phyloP scores from a whole-genome alignment of 805 yeast genomes.

The Ogataea henricii region DNA sequence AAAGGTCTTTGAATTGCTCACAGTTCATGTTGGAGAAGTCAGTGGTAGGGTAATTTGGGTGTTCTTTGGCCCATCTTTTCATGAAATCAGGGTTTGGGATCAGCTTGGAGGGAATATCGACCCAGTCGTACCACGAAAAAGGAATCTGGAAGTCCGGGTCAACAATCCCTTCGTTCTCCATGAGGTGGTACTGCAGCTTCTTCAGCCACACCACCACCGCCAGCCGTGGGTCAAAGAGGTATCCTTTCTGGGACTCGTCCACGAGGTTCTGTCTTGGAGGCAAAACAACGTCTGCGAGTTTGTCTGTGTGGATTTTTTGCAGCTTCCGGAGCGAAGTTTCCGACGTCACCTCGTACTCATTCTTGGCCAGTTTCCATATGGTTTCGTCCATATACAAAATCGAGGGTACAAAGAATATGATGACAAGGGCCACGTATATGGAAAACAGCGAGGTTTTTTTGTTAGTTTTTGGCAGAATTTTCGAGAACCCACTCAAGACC shows the following conservation, averaged over 20 bases:
- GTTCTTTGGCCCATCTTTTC: conserved; percentile 11
- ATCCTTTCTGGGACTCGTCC: neutral
- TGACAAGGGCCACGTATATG: conserved; percentile 16
- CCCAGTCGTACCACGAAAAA: conserved; percentile 38
- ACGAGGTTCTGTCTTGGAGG: conserved; percentile 49
- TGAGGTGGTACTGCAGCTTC: conserved; percentile 19
- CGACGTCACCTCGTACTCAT: conserved; percentile 16
- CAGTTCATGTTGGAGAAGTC: conserved; percentile 21
- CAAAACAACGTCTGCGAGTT: conserved; percentile 52
- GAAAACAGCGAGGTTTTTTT: conserved; percentile 18
- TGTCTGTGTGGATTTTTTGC: conserved; percentile 17
- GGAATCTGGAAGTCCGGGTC: conserved; percentile 32
- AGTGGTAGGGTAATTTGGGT: conserved; percentile 8
- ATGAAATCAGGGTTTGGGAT: conserved; percentile 12
- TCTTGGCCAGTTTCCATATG: conserved; percentile 10
- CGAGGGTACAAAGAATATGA: conserved; percentile 20
- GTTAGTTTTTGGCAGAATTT: conserved; percentile 8
- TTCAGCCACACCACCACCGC: conserved; percentile 34
- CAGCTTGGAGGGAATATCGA: conserved; percentile 27
- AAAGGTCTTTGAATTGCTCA: conserved; percentile 17
- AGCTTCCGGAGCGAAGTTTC: conserved; percentile 16
- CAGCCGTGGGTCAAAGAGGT: conserved; percentile 35
- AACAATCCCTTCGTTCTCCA: conserved; percentile 19
- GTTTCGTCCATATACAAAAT: conserved; percentile 21
- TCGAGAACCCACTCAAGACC: conserved; percentile 7